These are phyloP conservation scores for Musa schizocarpa DNA, from an alignment of 176 grass and related monocot genomes.

Conservation along the genomic window DNA sequence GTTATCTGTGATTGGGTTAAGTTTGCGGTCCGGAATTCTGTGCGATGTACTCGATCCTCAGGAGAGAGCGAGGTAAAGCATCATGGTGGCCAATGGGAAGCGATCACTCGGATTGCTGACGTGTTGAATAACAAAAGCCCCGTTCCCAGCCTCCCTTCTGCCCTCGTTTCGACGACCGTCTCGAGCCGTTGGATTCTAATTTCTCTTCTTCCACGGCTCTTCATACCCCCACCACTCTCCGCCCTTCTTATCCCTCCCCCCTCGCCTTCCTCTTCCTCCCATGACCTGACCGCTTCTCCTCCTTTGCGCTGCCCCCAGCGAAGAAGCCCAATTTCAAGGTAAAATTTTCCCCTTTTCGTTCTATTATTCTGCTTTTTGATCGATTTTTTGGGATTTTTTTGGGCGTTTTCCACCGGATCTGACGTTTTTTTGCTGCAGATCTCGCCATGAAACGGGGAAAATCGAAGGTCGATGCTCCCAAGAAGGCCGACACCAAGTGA, in stretches of 20 bases:
- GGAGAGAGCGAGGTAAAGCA: background rate
- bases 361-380: background rate
- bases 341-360: background rate
- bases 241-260: slow-evolving; percentile 3
- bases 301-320: background rate
- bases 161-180: background rate
- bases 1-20: too few species aligned
- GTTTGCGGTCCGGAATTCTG: too few species aligned
- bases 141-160: background rate
- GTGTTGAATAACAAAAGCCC: slow-evolving; percentile 4
- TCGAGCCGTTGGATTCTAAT: slow-evolving; percentile 1
- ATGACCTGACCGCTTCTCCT: background rate
- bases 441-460: slow-evolving; percentile 1
- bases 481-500: slow-evolving; percentile 8
- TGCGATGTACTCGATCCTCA: too few species aligned
- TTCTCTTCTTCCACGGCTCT: background rate
- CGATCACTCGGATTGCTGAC: slow-evolving; percentile 7
- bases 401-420: background rate
- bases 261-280: background rate
- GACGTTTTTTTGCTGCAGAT: background rate
- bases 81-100: background rate
- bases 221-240: background rate
- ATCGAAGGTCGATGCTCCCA: slow-evolving; percentile 1
- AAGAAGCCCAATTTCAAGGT: background rate
- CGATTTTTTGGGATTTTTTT: background rate